phyloP scores from a whole-genome alignment of 768 basidiomycete species.

The Hortiboletus campestris region DNA sequence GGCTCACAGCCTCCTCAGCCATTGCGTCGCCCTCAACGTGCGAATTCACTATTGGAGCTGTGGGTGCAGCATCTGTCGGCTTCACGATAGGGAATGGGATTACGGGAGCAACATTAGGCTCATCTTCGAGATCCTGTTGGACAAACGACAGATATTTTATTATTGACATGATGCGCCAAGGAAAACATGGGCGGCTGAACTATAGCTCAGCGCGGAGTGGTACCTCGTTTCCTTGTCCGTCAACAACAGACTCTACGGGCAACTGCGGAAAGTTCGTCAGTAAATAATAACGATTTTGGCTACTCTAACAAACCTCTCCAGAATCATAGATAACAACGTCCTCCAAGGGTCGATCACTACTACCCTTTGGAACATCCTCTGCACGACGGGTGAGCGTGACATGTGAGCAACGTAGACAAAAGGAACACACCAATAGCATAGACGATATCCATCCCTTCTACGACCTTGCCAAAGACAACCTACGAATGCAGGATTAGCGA shows the following conservation, averaged over 20 bases:
- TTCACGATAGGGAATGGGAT: slow-evolving; percentile 3
- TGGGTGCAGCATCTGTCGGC: background rate
- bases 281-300: slow-evolving; percentile 10
- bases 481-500: slow-evolving; percentile 30
- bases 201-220: slow-evolving; percentile 92
- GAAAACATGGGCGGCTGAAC: slow-evolving; percentile 39
- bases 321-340: slow-evolving; percentile 80
- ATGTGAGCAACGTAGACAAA: background rate
- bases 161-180: slow-evolving; percentile 47
- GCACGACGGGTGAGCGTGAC: slow-evolving; percentile 14
- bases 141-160: slow-evolving; percentile 47
- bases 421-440: slow-evolving; percentile 61
- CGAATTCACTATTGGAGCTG: background rate
- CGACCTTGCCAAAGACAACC: slow-evolving; percentile 91
- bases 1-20: background rate
- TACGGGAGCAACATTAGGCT: slow-evolving; percentile 14
- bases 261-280: slow-evolving; percentile 39
- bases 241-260: slow-evolving; percentile 49
- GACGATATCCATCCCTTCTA: slow-evolving; percentile 92
- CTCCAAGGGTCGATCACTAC: slow-evolving; percentile 68
- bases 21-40: background rate
- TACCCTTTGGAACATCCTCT: slow-evolving; percentile 75
- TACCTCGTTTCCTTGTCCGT: slow-evolving; percentile 81
- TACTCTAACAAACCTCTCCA: slow-evolving; percentile 68
- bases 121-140: slow-evolving; percentile 41